Conservation (phyloP, 345 rosid species). For the Combretum micranthum region DNA sequence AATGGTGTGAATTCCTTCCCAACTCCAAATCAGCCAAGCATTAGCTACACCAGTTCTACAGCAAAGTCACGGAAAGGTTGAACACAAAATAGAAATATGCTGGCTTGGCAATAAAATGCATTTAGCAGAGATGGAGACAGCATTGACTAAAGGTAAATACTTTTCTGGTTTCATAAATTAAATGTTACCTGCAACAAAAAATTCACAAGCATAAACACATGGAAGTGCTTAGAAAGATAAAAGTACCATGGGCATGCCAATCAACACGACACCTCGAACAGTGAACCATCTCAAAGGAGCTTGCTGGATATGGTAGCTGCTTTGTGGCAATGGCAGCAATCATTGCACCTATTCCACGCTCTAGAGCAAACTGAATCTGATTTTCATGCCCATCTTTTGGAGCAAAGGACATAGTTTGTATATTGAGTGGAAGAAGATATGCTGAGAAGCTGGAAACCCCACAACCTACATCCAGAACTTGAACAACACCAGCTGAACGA, state of each 20-base stretch:
- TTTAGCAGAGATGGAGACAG: too few relatives aligned
- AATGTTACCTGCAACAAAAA: not conserved
- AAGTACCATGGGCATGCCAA: slow-evolving; percentile 87
- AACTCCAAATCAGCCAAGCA: too few relatives aligned
- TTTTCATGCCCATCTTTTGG: slow-evolving; percentile 93
- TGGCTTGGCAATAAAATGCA: too few relatives aligned
- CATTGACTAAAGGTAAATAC: too few relatives aligned
- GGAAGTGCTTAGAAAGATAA: slow-evolving; percentile 10
- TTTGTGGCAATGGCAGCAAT: slow-evolving; percentile 75
- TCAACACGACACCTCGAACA: slow-evolving; percentile 97
- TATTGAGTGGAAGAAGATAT: slow-evolving; percentile 71
- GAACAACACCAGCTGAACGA: slow-evolving; percentile 73
- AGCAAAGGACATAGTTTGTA: slow-evolving; percentile 94
- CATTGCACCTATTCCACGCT: slow-evolving; percentile 89
- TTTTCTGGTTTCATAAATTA: too few relatives aligned
- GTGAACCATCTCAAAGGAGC: slow-evolving; percentile 94
- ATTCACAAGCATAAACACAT: not conserved
- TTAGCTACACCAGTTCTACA: too few relatives aligned
- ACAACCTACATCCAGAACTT: slow-evolving; percentile 92
- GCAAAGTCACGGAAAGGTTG: too few relatives aligned
- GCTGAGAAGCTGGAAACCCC: slow-evolving; percentile 98
- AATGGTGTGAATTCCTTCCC: too few relatives aligned
- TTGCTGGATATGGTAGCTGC: slow-evolving; percentile 80
- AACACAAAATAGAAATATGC: too few relatives aligned
- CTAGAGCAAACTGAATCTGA: slow-evolving; percentile 97